Evolutionary conservation across 2,329 filamentous ascomycete genomes (phyloP).

Genomic region (Triangularia setosa): DNA sequence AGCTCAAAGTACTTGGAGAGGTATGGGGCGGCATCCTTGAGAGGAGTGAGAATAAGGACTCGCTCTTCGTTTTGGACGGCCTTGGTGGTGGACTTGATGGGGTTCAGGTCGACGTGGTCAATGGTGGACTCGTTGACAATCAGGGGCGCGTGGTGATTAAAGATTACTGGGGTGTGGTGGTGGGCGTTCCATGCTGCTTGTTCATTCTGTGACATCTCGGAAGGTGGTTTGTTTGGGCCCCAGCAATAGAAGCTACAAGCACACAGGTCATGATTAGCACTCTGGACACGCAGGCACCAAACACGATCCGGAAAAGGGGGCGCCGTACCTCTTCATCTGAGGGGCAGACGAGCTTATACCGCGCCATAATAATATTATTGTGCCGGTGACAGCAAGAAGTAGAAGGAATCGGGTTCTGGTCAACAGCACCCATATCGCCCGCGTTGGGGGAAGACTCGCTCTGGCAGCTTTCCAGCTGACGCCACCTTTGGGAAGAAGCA

Average conservation of each 20-base stretch:
- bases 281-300: conserved; percentile 1
- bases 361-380: conserved; percentile 82
- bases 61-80: conserved; percentile 78
- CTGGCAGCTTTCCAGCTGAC: conserved; percentile 89
- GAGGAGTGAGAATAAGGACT: conserved; percentile 84
- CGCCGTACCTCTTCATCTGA: conserved; percentile 82
- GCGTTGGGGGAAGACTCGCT: conserved; percentile 71
- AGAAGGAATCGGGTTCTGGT: conserved; percentile 76
- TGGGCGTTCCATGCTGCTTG: conserved; percentile 85
- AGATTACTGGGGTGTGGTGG: conserved; percentile 86
- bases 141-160: conserved; percentile 89
- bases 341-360: conserved; percentile 74
- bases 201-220: conserved; percentile 91
- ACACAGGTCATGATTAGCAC: conserved; percentile 18
- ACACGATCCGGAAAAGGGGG: background rate
- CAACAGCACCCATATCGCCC: conserved; percentile 66
- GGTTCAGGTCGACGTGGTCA: conserved; percentile 77
- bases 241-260: conserved; percentile 86
- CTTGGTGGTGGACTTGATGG: conserved; percentile 73
- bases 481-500: conserved; percentile 89
- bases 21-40: conserved; percentile 82
- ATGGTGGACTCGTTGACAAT: conserved; percentile 80
- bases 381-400: conserved; percentile 63
- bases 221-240: conserved; percentile 90
- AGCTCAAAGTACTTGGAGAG: conserved; percentile 92